phyloP scores from a whole-genome alignment of 192 early-diverging fungal species.

The Rhizophagus prolifer region DNA sequence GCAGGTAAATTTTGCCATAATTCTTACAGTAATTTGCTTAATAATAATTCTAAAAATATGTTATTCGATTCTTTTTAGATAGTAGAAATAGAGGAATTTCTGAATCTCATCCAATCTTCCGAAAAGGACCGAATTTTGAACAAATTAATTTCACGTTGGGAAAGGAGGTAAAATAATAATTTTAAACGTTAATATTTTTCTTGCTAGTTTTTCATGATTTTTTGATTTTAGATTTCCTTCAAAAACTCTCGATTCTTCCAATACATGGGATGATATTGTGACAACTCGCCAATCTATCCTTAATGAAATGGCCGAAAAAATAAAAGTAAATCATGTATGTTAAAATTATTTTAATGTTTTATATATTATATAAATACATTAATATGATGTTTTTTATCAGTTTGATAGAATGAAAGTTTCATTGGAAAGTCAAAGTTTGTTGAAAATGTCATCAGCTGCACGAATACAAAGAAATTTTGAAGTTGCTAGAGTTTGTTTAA shows the following conservation, averaged over 20 bases:
- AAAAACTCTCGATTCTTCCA: conserved; percentile 48
- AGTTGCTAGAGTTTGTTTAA: conserved; percentile 54
- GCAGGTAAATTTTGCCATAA: conserved; percentile 32
- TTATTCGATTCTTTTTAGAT: conserved; percentile 28
- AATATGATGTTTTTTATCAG: conserved; percentile 11
- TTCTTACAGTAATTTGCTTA: background rate
- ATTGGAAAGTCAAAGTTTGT: conserved; percentile 32
- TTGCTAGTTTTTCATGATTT: background rate
- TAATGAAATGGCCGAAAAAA: background rate
- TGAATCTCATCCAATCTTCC: conserved; percentile 33
- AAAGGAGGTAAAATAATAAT: conserved; percentile 1
- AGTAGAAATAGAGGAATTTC: conserved; percentile 57
- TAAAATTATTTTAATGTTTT: background rate
- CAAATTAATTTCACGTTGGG: background rate
- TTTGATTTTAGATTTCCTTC: conserved; percentile 8
- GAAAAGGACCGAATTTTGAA: conserved; percentile 12
- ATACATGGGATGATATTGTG: conserved; percentile 30
- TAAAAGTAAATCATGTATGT: background rate
- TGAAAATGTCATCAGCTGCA: conserved; percentile 57
- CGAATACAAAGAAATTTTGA: conserved; percentile 56
- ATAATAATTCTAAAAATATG: background rate
- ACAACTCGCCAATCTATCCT: conserved; percentile 10
- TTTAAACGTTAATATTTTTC: background rate
- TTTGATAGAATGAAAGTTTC: conserved; percentile 23
- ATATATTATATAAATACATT: background rate